These are phyloP conservation scores for Elaeagnus macrophylla DNA, from an alignment of 306 rosid genomes.

Conservation along the genomic window DNA sequence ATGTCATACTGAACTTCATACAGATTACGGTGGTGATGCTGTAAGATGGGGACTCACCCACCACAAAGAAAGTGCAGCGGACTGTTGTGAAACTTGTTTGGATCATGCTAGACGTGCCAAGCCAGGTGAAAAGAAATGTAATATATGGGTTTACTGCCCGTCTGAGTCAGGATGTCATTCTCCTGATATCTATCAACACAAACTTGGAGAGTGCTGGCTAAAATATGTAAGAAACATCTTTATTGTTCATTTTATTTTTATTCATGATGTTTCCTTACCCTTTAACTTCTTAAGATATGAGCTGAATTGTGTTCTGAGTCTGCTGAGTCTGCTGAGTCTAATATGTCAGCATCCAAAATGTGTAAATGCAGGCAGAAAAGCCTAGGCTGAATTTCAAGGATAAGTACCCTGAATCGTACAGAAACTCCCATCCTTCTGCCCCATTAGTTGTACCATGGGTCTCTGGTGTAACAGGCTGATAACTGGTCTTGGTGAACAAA, in stretches of 20 bases:
- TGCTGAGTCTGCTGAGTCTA: conserved; percentile 10
- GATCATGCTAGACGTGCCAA: conserved; percentile 66
- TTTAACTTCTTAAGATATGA: background rate
- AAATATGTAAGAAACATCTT: conserved; percentile 58
- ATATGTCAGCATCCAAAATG: conserved; percentile 7
- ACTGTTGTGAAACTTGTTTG: conserved; percentile 92
- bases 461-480: conserved; percentile 47
- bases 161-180: conserved; percentile 81
- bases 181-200: conserved; percentile 78
- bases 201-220: conserved; percentile 85
- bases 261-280: background rate
- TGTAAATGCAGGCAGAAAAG: conserved; percentile 56
- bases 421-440: conserved; percentile 51
- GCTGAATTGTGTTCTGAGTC: background rate
- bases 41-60: conserved; percentile 95
- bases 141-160: conserved; percentile 94
- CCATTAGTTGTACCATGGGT: conserved; percentile 79
- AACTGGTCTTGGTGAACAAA: conserved; percentile 12
- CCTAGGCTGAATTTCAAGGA: conserved; percentile 65
- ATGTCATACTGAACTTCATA: conserved; percentile 63
- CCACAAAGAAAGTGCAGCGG: conserved; percentile 94
- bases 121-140: conserved; percentile 69
- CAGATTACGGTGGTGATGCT: conserved; percentile 83
- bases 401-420: conserved; percentile 62
- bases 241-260: conserved; percentile 1